Conservation (phyloP, 371 early-diverging fungal species). For the Dichotomocladium elegans region DNA sequence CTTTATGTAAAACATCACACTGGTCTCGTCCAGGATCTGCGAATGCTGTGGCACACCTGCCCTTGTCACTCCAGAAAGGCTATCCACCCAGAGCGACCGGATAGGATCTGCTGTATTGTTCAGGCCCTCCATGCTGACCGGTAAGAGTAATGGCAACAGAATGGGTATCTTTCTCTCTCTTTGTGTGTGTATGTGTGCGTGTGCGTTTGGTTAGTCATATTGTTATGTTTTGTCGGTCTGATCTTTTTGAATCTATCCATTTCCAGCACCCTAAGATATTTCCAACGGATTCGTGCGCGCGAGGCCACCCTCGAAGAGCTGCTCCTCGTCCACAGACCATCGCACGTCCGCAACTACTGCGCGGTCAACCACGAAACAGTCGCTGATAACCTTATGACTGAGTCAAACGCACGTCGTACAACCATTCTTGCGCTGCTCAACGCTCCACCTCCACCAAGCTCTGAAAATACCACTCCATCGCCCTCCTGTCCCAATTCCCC, state of each 20-base stretch:
- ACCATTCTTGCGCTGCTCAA: slow-evolving; percentile 24
- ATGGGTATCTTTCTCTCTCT: neutral
- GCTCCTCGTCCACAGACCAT: slow-evolving; percentile 44
- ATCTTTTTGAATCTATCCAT: too few species aligned
- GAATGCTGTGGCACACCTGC: slow-evolving; percentile 56
- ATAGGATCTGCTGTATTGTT: slow-evolving; percentile 43
- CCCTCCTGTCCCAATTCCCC: neutral
- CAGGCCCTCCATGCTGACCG: slow-evolving; percentile 35
- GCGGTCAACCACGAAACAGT: slow-evolving; percentile 12
- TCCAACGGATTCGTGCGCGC: slow-evolving; percentile 48
- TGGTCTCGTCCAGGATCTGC: slow-evolving; percentile 56
- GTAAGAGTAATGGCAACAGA: slow-evolving; percentile 13
- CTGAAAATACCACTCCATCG: neutral
- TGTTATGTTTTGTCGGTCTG: neutral
- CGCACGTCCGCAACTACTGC: slow-evolving; percentile 55
- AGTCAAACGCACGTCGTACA: slow-evolving; percentile 9
- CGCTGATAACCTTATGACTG: slow-evolving; percentile 11
- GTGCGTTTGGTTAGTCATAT: neutral
- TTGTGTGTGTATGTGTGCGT: too few species aligned
- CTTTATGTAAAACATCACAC: slow-evolving; percentile 46
- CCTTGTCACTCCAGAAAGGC: slow-evolving; percentile 56
- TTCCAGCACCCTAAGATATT: slow-evolving; percentile 46
- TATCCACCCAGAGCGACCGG: slow-evolving; percentile 64
- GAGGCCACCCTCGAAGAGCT: slow-evolving; percentile 52
- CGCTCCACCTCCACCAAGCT: neutral